Evolutionary conservation across 2,329 filamentous ascomycete species (phyloP).

Genomic region (Shiraia bambusicola): DNA sequence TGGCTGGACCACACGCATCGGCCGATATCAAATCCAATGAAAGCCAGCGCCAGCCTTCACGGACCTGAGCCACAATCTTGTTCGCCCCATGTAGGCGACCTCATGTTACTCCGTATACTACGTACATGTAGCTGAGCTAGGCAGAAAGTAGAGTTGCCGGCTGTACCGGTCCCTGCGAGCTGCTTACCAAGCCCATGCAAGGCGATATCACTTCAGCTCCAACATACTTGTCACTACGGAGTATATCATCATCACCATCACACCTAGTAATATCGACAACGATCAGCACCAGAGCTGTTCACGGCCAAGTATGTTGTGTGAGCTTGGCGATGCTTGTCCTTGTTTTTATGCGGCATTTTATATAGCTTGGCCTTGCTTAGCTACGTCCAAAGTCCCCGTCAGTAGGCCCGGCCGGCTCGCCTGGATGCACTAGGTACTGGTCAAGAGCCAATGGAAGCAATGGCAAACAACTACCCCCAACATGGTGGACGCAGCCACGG

Average conservation of each 20-base stretch:
- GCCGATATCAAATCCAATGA: background rate
- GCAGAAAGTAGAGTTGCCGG: background rate
- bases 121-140: constrained; percentile 2
- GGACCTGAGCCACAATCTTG: too few relatives aligned
- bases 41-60: background rate
- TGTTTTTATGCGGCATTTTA: constrained; percentile 28
- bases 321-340: constrained; percentile 34
- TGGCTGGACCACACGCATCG: background rate
- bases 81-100: too few relatives aligned
- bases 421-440: constrained; percentile 9
- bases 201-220: too few relatives aligned
- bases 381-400: constrained; percentile 12
- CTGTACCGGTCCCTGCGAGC: background rate
- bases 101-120: too few relatives aligned
- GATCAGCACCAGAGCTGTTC: constrained; percentile 7
- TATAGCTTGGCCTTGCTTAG: constrained; percentile 32
- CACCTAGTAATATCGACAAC: background rate
- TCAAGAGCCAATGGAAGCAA: constrained; percentile 16
- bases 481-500: constrained; percentile 14
- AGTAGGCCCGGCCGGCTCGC: constrained; percentile 9
- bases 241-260: too few relatives aligned
- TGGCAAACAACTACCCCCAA: background rate
- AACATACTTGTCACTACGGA: too few relatives aligned
- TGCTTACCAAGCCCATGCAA: too few relatives aligned
- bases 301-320: constrained; percentile 25